Evolutionary conservation across 2,329 filamentous ascomycete genomes (phyloP), one percentile per base, ranked within the genome.

Genomic region (Daldinia sp.): DNA sequence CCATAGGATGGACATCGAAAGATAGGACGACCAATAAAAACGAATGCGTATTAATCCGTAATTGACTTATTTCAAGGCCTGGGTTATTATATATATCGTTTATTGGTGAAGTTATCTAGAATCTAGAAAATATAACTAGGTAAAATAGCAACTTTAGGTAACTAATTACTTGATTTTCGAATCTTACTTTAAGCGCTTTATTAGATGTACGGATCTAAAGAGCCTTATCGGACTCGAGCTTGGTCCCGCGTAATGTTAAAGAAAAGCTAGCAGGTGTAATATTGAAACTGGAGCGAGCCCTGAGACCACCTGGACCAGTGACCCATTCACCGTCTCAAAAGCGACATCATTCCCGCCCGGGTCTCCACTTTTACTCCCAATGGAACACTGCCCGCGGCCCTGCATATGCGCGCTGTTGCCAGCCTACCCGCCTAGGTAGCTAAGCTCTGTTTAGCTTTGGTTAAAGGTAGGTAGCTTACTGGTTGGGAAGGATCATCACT

Each of bases 401-500:
- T 64, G 64, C 59, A 61, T 60, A 23, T 23, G 20, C 20, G 20
- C 20, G 55, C 46, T 63, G 28, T 20, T n/a, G 62, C 44, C 26
- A 39, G 42, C 58, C 46, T 63, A 66, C 54, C 26, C 15, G 20
- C 42, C 42, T 23, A 44, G 18, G 18, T 44, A 44, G 41, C 20
- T 23, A 23, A 23, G 20, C 20, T 23, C 46, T 51, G 42, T 48
- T 18, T 48, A 69, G 58, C 58, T 23, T 23, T 56, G 9, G 48
- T 39, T 39, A 15, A 39, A n/a, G n/a, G n/a, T n/a, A n/a, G 35
- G 35, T 42, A 50, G 51, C 46, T 69, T 2, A 67, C 55, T 58
- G 64, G 57, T 41, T 48, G 30, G 60, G 65, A 65, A 60, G 64
- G 67, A 64, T 67, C 56, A 37, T 64, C 60, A 51, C 53, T 62